phyloP scores from a whole-genome alignment of 225 moss, liverwort and hornwort genomes.

The Pleurozium schreberi region DNA sequence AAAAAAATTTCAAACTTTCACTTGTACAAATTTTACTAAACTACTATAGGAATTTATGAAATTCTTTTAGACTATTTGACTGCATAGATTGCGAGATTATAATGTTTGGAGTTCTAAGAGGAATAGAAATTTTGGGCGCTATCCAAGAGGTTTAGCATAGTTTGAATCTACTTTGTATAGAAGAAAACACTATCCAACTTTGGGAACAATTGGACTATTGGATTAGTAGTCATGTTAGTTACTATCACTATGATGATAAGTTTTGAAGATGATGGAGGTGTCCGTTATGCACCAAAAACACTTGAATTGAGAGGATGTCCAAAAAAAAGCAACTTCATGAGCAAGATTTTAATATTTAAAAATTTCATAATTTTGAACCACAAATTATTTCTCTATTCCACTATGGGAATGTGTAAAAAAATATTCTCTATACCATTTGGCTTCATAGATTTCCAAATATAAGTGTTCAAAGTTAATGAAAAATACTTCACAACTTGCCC shows the following conservation, averaged over 20 bases:
- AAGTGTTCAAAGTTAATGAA: background rate
- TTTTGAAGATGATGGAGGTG: background rate
- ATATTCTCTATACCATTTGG: background rate
- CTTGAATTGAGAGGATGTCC: background rate
- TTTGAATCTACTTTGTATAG: background rate
- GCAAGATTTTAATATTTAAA: too few relatives aligned
- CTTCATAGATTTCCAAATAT: background rate
- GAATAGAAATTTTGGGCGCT: background rate
- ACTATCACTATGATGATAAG: too few relatives aligned
- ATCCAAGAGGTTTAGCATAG: rapidly evolving
- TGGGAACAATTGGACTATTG: background rate
- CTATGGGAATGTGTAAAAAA: rapidly evolving
- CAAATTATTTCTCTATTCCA: background rate
- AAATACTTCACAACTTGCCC: background rate
- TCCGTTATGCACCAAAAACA: background rate
- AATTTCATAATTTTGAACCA: too few relatives aligned
- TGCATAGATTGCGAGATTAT: rapidly evolving
- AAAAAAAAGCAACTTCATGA: background rate
- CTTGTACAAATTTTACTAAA: rapidly evolving
- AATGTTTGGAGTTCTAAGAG: background rate
- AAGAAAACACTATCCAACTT: background rate
- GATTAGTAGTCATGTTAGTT: background rate
- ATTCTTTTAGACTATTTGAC: background rate
- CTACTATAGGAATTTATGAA: background rate
- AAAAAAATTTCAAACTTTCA: background rate